Evolutionary conservation across 371 early-diverging fungal genomes (phyloP), one percentile per base, ranked within the genome.

Genomic region (Batkoa obscura): DNA sequence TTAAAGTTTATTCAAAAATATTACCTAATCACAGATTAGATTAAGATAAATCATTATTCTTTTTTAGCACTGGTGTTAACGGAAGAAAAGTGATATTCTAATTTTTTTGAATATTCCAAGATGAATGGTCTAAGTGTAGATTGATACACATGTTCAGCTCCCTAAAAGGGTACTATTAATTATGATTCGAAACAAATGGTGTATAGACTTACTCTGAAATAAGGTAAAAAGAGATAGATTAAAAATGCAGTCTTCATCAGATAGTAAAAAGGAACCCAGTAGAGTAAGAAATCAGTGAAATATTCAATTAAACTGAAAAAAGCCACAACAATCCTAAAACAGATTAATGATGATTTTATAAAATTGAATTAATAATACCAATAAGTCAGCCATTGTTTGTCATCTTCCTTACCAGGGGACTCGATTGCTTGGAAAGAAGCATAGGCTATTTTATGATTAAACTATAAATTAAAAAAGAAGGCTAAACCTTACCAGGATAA

Each of bases 191-290:
- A 23, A 23, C 23, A 23, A 23, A 23, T 23, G 23, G 23, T 31
- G 23, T 23, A 23, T 23, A 23, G 23, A 23, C 23, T 23, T 55
- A 55, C 83, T 66, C 69, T 60, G 47, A 41, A 63, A 12, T 52
- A 37, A 46, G 60, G 58, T 39, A 59, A 54, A 46, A 60, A 53
- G 17, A 58, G 48, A 60, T 83, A 96, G 50, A 92, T 66, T 60
- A 93, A 69, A 57, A 90, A 69, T 10, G 75, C 64, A 15, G 90
- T 82, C 79, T 96, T 96, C 78, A 90, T 73, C 58, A 81, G 65
- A 68, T 84, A 93, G 75, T 92, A 96, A 71, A 94, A 86, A 50
- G 92, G 90, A 65, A 89, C 66, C 92, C 92, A 93, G 72, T 81
- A 83, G 53, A 87, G 69, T 12, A 93, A 54, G 54, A 80, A 55